Evolutionary conservation across 2,329 filamentous ascomycete species (phyloP).

Genomic region (Trichoderma sp.): DNA sequence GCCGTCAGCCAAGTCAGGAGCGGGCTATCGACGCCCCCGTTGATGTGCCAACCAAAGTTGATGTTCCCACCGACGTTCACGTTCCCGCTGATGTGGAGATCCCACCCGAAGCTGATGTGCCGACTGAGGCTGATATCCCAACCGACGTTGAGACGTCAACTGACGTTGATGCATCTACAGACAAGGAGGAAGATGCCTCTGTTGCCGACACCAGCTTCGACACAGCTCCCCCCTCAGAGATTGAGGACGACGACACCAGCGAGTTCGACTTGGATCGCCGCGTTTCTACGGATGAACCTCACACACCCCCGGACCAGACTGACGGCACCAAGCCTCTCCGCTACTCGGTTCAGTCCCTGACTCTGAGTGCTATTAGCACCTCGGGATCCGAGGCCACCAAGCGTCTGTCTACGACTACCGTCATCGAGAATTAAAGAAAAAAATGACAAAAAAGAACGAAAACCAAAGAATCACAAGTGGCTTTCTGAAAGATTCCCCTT

Average conservation of each 20-base stretch:
- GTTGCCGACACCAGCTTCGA: conserved; percentile 1
- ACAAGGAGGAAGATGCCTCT: conserved; percentile 9
- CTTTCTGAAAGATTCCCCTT: not conserved
- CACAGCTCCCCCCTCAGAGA: conserved; percentile 3
- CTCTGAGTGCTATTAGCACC: conserved; percentile 24
- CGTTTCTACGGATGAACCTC: conserved; percentile 26
- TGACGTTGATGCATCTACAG: not conserved
- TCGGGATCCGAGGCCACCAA: conserved; percentile 22
- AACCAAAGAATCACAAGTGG: not conserved
- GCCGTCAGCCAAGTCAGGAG: conserved; percentile 38
- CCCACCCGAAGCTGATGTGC: not conserved
- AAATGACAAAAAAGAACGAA: not conserved
- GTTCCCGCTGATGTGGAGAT: not conserved
- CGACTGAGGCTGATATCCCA: not conserved
- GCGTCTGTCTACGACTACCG: conserved; percentile 29
- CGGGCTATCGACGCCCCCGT: not conserved
- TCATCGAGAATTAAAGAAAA: conserved; percentile 8
- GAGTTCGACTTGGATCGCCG: conserved; percentile 7
- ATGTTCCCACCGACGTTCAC: not conserved
- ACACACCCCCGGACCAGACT: conserved; percentile 33
- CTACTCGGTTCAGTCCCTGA: conserved; percentile 30
- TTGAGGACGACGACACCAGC: conserved; percentile 16
- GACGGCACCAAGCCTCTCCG: conserved; percentile 29
- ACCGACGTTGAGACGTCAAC: not conserved
- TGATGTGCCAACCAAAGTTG: not conserved